These are phyloP conservation scores for Peronospora belbahrii DNA, from an alignment of 352 stramenopile genomes.

Conservation along the genomic window DNA sequence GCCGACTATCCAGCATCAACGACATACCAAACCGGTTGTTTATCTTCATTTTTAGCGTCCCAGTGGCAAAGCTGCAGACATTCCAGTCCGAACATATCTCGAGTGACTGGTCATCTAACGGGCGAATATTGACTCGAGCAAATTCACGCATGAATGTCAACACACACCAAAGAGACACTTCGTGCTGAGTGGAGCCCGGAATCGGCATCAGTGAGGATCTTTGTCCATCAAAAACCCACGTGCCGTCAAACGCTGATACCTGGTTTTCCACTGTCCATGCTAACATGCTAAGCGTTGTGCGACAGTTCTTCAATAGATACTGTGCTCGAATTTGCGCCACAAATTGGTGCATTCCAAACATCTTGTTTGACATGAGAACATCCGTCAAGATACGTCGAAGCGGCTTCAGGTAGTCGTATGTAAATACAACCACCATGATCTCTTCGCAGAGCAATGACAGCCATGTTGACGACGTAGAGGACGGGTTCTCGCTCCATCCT, in stretches of 20 bases:
- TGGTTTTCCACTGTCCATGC: neutral
- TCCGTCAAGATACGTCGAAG: slow-evolving; percentile 22
- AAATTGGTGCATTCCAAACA: slow-evolving; percentile 33
- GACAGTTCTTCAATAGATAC: slow-evolving; percentile 17
- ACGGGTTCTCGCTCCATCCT: slow-evolving; percentile 4
- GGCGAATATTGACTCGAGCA: slow-evolving; percentile 17
- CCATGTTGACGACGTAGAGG: slow-evolving; percentile 3
- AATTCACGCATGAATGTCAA: slow-evolving; percentile 29
- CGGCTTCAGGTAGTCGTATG: slow-evolving; percentile 23
- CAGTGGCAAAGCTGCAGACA: neutral
- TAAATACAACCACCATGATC: slow-evolving; percentile 31
- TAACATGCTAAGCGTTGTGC: neutral
- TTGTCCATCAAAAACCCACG: slow-evolving; percentile 22
- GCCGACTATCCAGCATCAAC: slow-evolving; percentile 34
- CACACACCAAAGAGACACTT: slow-evolving; percentile 18
- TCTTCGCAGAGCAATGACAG: slow-evolving; percentile 26
- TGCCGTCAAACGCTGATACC: slow-evolving; percentile 19
- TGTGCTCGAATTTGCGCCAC: slow-evolving; percentile 31
- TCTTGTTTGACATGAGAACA: slow-evolving; percentile 22
- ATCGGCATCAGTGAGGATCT: slow-evolving; percentile 13
- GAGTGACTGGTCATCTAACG: slow-evolving; percentile 15
- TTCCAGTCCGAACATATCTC: slow-evolving; percentile 21
- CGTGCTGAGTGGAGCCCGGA: slow-evolving; percentile 4
- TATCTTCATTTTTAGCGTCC: neutral
- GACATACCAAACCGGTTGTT: slow-evolving; percentile 13